Evolutionary conservation across 1,139 yeast genomes (phyloP).

Genomic region (Barnettozyma hawaiiensis): DNA sequence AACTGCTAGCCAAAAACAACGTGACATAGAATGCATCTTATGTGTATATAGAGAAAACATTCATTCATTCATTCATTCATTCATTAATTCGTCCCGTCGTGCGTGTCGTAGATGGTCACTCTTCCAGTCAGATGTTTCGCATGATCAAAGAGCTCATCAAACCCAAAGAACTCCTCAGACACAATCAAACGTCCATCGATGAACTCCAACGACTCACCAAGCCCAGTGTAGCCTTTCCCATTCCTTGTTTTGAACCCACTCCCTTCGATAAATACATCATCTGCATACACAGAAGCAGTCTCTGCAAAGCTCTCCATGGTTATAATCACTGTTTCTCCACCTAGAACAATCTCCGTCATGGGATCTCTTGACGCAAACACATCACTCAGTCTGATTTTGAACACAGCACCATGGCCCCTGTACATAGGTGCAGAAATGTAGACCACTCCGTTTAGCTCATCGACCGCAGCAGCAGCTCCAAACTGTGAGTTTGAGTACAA

Average conservation of each 20-base stretch:
- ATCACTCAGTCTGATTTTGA: conserved; percentile 31
- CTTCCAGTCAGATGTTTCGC: conserved; percentile 23
- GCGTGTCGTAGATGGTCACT: conserved; percentile 21
- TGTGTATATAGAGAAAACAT: conserved; percentile 2
- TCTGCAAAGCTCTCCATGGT: not conserved
- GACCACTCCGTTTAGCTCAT: conserved; percentile 18
- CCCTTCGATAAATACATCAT: conserved; percentile 8
- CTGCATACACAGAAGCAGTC: conserved; percentile 5
- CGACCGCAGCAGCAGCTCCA: conserved; percentile 31
- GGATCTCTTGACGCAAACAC: conserved; percentile 11
- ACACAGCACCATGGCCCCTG: conserved; percentile 39
- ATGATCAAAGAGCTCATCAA: conserved; percentile 22
- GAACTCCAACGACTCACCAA: conserved; percentile 35
- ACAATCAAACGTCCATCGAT: conserved; percentile 30
- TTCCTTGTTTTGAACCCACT: conserved; percentile 22
- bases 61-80: not conserved
- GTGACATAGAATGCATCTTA: not conserved
- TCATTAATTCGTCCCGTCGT: conserved; percentile 7
- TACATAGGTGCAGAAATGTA: conserved; percentile 38
- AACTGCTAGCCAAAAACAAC: conserved; percentile 6
- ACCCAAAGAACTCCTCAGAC: conserved; percentile 44
- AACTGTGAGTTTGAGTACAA: conserved; percentile 26
- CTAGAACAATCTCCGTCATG: not conserved
- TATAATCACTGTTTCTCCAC: not conserved
- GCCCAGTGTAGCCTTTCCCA: conserved; percentile 33